These are phyloP conservation scores for Cladosporium velox DNA, from an alignment of 2,329 filamentous ascomycete species.

Conservation along the genomic window DNA sequence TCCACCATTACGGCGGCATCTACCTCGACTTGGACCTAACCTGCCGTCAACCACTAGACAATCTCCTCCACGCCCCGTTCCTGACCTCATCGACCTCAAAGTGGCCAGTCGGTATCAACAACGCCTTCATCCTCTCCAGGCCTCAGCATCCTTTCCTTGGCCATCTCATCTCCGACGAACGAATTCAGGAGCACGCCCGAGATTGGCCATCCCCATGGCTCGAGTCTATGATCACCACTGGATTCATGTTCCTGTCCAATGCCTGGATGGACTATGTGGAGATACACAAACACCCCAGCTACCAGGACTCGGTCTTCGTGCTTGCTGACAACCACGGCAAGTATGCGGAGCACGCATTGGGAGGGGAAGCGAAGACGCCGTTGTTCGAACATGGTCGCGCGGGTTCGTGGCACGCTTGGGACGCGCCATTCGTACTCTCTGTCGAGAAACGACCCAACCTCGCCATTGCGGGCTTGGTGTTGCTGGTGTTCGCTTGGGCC, in stretches of 20 bases:
- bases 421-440: constrained; percentile 29
- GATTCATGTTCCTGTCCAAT: constrained; percentile 36
- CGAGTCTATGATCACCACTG: constrained; percentile 37
- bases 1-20: constrained; percentile 34
- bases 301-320: constrained; percentile 28
- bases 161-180: constrained; percentile 23
- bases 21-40: constrained; percentile 36
- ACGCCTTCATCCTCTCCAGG: constrained; percentile 34
- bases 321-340: constrained; percentile 30
- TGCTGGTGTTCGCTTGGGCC: not conserved
- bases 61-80: constrained; percentile 29
- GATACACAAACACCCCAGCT: constrained; percentile 2
- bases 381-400: constrained; percentile 34
- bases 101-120: constrained; percentile 36
- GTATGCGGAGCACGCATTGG: constrained; percentile 33
- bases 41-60: constrained; percentile 29
- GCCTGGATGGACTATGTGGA: constrained; percentile 32
- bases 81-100: constrained; percentile 30
- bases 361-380: constrained; percentile 31
- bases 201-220: constrained; percentile 34
- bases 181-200: constrained; percentile 27
- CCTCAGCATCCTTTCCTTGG: constrained; percentile 31
- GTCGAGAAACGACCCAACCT: constrained; percentile 18
- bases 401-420: constrained; percentile 35
- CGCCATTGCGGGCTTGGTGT: not conserved